A percentile compares a stretch with the other conserved stretches of the same genome.
Evolutionary conservation across 2,329 filamentous ascomycete genomes (phyloP).

Genomic region (Aspergillus japonicus): DNA sequence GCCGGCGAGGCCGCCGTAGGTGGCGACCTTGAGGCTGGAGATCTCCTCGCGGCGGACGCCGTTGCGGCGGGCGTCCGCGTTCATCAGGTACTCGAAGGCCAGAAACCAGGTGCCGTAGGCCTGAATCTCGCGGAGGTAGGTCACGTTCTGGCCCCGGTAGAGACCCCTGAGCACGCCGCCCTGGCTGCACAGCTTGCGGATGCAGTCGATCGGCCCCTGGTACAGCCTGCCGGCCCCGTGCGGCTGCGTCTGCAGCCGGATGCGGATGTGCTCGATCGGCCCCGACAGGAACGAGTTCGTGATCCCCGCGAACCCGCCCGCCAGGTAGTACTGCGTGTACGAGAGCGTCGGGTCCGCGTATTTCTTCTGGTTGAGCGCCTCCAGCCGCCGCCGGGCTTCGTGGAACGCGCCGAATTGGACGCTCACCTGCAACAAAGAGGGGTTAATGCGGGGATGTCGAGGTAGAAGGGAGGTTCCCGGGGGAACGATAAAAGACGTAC

Average conservation of each 20-base stretch:
- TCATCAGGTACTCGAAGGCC: slow-evolving; percentile 95
- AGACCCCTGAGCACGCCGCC: slow-evolving; percentile 70
- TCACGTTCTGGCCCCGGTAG: slow-evolving; percentile 86
- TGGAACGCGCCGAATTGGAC: slow-evolving; percentile 98
- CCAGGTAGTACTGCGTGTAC: slow-evolving; percentile 83
- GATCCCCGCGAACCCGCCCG: slow-evolving; percentile 88
- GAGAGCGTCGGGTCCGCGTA: slow-evolving; percentile 55
- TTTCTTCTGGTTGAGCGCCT: slow-evolving; percentile 64
- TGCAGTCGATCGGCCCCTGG: slow-evolving; percentile 81
- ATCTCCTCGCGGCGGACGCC: slow-evolving; percentile 72
- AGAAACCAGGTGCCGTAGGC: slow-evolving; percentile 97
- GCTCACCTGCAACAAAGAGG: slow-evolving; percentile 55
- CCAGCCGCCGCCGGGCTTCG: slow-evolving; percentile 81
- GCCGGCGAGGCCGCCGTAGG: slow-evolving; percentile 89
- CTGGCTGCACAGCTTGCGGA: slow-evolving; percentile 72
- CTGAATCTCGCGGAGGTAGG: slow-evolving; percentile 82
- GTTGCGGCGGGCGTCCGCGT: slow-evolving; percentile 78
- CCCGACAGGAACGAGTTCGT: slow-evolving; percentile 85
- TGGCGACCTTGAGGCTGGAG: slow-evolving; percentile 78
- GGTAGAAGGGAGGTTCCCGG: not conserved
- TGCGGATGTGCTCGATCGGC: slow-evolving; percentile 95
- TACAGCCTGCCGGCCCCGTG: slow-evolving; percentile 80
- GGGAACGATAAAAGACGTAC: slow-evolving; percentile 49
- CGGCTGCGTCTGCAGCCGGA: slow-evolving; percentile 92
- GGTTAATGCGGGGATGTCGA: not conserved